Conservation (phyloP, 2,329 filamentous ascomycete species). For the Ascochyta clinopodiicola region DNA sequence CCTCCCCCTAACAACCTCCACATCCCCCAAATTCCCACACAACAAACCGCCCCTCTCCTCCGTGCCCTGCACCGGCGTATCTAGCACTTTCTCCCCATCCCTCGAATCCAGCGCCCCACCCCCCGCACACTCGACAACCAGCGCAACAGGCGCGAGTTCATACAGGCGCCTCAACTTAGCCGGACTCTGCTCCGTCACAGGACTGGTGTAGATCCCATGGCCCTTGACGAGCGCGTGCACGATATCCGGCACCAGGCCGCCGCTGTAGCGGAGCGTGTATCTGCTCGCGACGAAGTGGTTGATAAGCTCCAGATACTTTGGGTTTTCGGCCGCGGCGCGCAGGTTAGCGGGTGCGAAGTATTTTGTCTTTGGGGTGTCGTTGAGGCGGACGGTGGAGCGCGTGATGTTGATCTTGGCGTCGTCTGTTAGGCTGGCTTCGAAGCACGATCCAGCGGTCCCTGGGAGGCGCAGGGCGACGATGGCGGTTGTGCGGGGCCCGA, state of each 20-base stretch:
- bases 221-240: conserved; percentile 67
- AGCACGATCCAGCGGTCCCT: conserved; percentile 50
- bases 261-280: conserved; percentile 67
- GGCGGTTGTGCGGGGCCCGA: conserved; percentile 51
- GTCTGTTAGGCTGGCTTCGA: conserved; percentile 59
- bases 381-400: conserved; percentile 51
- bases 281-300: conserved; percentile 57
- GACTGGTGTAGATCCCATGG: conserved; percentile 67
- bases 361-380: conserved; percentile 53
- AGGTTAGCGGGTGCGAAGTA: conserved; percentile 71
- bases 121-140: conserved; percentile 66
- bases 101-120: conserved; percentile 62
- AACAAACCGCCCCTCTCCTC: conserved; percentile 43
- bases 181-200: conserved; percentile 58
- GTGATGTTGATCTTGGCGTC: conserved; percentile 51
- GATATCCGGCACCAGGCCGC: conserved; percentile 67
- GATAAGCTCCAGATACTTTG: conserved; percentile 59
- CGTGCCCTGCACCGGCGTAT: conserved; percentile 29
- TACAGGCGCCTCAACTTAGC: conserved; percentile 67
- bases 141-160: conserved; percentile 65
- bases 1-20: conserved; percentile 26
- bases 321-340: conserved; percentile 61
- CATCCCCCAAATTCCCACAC: conserved; percentile 41
- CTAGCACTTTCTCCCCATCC: conserved; percentile 32
- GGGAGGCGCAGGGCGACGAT: conserved; percentile 62